Base-by-base conservation (phyloP, 179 eudicot genomes). In the Beta macrorhiza region DNA sequence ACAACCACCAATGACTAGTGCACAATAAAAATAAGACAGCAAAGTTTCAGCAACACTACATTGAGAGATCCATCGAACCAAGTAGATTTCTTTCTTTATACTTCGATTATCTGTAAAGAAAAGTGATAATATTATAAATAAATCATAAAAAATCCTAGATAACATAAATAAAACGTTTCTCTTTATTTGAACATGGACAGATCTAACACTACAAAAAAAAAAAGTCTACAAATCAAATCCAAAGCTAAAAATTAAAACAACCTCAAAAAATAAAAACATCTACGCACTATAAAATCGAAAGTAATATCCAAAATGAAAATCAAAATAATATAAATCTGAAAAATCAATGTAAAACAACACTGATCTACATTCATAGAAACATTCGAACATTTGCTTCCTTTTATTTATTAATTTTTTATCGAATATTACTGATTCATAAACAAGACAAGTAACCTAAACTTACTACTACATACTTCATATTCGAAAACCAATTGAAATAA, bases 71-170 rank as follows among this genome's bases (percentile, higher is more conserved):
- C 83, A 77, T 81, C 68, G 69, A 12, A 13, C 37, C 37, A 37
- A 59, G 65, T 6, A 6, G 47, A 10, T 80, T 62, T 51, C 42
- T 37, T 37, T 37, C 42, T 67, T 19, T 37, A 45, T 62, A 22
- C 9, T 42, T 47, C 63, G 73, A 78, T 51, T 72, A 81, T 51
- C 86, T 84, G 84, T 53, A 20, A 52, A 81, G 2, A 29, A 78
- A 47, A 73, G n/a, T 5, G 6, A 69, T 2, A 3, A 65, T 10
- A 65, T 53, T 20, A 37, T 0, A 61, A 61, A 82, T 72, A 67
- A 77, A 82, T 61, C 22, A 69, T 32, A 5, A 44, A 5, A 62
- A 73, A 22, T 65, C 79, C 72, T 47, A 78, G 42, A 37, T 37
- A 47, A n/a, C 4, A 73, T 29, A 22, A 0, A 71, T 71, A 3